Evolutionary conservation across 1,284 basidiomycete species (phyloP).

Genomic region (Cryptococcus sp.): DNA sequence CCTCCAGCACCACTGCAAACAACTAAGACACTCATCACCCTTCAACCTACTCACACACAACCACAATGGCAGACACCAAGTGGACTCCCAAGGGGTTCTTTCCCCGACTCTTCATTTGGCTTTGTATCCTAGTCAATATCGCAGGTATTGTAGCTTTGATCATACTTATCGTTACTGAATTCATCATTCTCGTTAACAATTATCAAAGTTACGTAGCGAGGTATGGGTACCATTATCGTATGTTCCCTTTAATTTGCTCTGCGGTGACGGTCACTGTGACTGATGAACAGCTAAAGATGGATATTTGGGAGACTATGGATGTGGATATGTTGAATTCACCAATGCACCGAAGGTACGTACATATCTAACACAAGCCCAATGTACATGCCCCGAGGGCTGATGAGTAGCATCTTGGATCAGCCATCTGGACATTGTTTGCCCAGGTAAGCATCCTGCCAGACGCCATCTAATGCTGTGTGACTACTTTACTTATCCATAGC

Average conservation of each 20-base stretch:
- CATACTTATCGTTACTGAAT: slow-evolving; percentile 17
- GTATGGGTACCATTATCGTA: slow-evolving; percentile 21
- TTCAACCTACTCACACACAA: background rate
- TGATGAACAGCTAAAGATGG: slow-evolving; percentile 12
- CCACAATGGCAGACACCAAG: slow-evolving; percentile 8
- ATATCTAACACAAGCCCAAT: too few relatives aligned
- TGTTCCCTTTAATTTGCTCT: slow-evolving; percentile 1
- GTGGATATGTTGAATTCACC: slow-evolving; percentile 23
- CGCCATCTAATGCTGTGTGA: background rate
- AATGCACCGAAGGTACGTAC: slow-evolving; percentile 22
- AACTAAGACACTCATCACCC: too few relatives aligned
- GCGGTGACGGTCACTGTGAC: background rate
- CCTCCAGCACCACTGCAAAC: background rate
- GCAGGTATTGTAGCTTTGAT: slow-evolving; percentile 5
- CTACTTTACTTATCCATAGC: background rate
- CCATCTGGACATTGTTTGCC: slow-evolving; percentile 16
- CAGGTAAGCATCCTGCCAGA: slow-evolving; percentile 7
- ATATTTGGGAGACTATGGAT: slow-evolving; percentile 16
- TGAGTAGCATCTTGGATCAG: slow-evolving; percentile 11
- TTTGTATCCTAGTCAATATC: slow-evolving; percentile 10
- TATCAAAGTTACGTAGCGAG: slow-evolving; percentile 15
- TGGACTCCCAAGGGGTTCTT: slow-evolving; percentile 1
- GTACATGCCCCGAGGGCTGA: background rate
- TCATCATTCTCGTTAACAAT: slow-evolving; percentile 19
- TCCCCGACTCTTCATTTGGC: slow-evolving; percentile 6